Evolutionary conservation across 192 early-diverging fungal species (phyloP).

Genomic region (Ramicandelaber brevisporus): DNA sequence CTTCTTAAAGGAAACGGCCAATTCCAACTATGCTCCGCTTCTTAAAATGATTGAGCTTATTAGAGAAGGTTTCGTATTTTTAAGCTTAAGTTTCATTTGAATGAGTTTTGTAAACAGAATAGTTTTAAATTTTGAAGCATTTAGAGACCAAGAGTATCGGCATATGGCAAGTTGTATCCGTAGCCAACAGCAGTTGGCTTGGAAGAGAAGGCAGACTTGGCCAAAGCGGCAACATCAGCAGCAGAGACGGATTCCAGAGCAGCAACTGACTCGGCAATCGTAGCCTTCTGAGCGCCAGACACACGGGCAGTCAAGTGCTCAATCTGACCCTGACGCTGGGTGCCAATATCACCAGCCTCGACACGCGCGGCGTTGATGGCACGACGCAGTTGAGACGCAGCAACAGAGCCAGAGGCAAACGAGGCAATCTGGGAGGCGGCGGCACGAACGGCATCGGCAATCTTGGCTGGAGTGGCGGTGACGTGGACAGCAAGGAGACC

Average conservation of each 20-base stretch:
- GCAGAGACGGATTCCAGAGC: slow-evolving; percentile 8
- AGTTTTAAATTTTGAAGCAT: slow-evolving; percentile 5
- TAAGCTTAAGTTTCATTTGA: too few species aligned
- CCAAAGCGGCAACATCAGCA: slow-evolving; percentile 1
- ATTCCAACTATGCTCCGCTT: too few species aligned
- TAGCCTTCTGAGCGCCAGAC: too few species aligned
- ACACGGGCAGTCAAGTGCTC: slow-evolving; percentile 4
- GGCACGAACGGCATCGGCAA: slow-evolving; percentile 35
- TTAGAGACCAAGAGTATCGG: slow-evolving; percentile 20
- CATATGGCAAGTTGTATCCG: slow-evolving; percentile 14
- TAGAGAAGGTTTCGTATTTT: too few species aligned
- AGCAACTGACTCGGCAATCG: slow-evolving; percentile 6
- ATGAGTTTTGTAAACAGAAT: not conserved
- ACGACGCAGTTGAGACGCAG: slow-evolving; percentile 7
- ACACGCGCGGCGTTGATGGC: too few species aligned
- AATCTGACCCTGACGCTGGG: slow-evolving; percentile 6
- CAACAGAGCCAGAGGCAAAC: slow-evolving; percentile 23
- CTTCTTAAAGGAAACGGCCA: too few species aligned
- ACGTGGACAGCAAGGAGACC: slow-evolving; percentile 72
- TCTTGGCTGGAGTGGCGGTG: slow-evolving; percentile 19
- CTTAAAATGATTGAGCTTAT: too few species aligned
- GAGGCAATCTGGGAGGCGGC: slow-evolving; percentile 26
- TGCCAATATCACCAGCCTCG: slow-evolving; percentile 7
- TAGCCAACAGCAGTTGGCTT: slow-evolving; percentile 15
- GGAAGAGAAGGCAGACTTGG: not conserved